Evolutionary conservation across 345 rosid species (phyloP), one percentile per base, ranked within the genome.

Genomic region (Syzygium oleosum): DNA sequence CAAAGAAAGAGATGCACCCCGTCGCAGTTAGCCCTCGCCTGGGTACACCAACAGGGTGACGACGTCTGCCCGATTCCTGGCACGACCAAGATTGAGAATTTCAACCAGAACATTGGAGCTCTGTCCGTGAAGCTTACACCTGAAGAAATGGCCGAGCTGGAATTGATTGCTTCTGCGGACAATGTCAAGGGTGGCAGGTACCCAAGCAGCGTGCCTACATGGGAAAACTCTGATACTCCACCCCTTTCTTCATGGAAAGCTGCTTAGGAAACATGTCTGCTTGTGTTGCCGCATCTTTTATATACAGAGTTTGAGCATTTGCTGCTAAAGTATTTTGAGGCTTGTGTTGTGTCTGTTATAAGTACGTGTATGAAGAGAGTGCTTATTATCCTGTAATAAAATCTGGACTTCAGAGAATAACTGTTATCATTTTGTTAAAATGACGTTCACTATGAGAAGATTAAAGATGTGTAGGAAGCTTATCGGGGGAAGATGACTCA

Each of bases 31-130:
- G 97, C 96, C 25, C 88, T 95, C 4, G 94, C 96, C n/a, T 96
- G 95, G 98, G 89, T 94, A 55, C 97, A 94, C 89, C 94, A 92
- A 89, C 94, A 91, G 43, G 95, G 96, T 52, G 91, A 91, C 6
- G 96, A 95, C 51, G 94, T 95, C 2, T 93, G 95, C 34, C 96
- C 94, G 85, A 95, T 95, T 87, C 96, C 95, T 5, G 94, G 94
- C 87, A 94, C 96, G 52, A 93, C 94, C 43, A 93, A 92, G 91
- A 91, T 93, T 1, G 94, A 92, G 87, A 95, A 95, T 91, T 88
- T 95, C 59, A 90, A 91, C 68, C 93, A 91, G 88, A 95, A 95
- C 88, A 90, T 93, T 10, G 94, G 92, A 78, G 96, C 95, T 89
- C 86, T 95, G 88, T 91, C 93, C 3, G 92, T 95, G 83, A 94